Evolutionary conservation across 1,284 basidiomycete species (phyloP), one percentile per base, ranked within the genome.

Genomic region (Trametes hirsuta): DNA sequence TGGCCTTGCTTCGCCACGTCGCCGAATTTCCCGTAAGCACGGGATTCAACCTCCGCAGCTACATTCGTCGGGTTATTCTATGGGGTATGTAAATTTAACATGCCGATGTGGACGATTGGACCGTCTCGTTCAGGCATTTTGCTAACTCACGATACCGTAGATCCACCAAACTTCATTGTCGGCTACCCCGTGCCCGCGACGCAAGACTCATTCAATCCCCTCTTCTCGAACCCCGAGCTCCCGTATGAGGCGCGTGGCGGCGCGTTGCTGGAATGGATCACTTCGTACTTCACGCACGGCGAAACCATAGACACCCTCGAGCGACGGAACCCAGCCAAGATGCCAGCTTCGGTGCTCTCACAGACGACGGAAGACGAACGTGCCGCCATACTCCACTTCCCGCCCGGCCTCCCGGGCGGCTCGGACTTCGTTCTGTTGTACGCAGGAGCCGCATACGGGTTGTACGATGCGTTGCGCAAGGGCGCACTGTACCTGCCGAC

Each of bases 201-300:
- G 30, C 30, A 51, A 0, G 62, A 63, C n/a, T 47, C 47, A 6
- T 69, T 66, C 61, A 64, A 68, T 53, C 69, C 72, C 1, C 55
- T 73, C 39, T 51, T 53, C 34, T 64, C 70, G 53, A 48, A 59
- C 0, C 57, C 62, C 4, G 53, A 66, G 53, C 30, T 30, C 30
- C 18, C 66, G 2, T 56, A 58, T 18, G 62, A 47, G n/a, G 67
- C 70, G 34, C 48, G 60, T 2, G 46, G 57, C 11, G 55, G 61
- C 11, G 35, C 49, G 11, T 71, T 71, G 53, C 46, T 62, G 21
- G 45, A 53, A 3, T 71, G 68, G 69, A 64, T 71, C 52, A 66
- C 67, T n/a, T 66, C 70, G 2, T 73, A 72, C 55, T 73, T 64
- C 64, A 15, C 42, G 1, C 71, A 73, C 46, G 68, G 68, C 8